These are phyloP conservation scores for Podaxis carcinomalis DNA, from an alignment of 768 basidiomycete genomes.

Conservation along the genomic window DNA sequence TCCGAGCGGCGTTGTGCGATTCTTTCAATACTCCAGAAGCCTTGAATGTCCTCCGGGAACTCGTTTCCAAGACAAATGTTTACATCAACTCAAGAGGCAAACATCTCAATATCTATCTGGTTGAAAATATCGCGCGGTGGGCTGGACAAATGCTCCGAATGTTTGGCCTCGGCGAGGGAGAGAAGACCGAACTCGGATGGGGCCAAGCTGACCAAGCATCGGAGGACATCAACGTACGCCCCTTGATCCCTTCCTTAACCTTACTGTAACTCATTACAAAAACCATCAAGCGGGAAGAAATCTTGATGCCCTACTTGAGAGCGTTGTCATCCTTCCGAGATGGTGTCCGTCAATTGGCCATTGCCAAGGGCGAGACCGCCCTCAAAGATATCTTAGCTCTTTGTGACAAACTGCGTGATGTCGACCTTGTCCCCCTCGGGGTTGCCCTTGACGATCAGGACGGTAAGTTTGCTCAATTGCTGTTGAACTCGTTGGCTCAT, in stretches of 20 bases:
- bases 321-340: conserved; percentile 89
- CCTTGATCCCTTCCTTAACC: conserved; percentile 2
- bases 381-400: conserved; percentile 79
- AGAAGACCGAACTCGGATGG: conserved; percentile 77
- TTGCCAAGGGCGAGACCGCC: conserved; percentile 59
- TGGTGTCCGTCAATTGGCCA: conserved; percentile 78
- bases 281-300: conserved; percentile 64
- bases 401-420: conserved; percentile 86
- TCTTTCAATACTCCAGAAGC: conserved; percentile 95
- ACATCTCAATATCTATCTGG: conserved; percentile 53
- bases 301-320: conserved; percentile 86
- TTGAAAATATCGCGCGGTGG: conserved; percentile 67
- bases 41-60: conserved; percentile 67
- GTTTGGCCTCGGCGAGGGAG: conserved; percentile 76
- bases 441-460: conserved; percentile 97
- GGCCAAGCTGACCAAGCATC: conserved; percentile 54
- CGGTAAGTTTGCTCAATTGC: conserved; percentile 40
- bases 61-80: conserved; percentile 82
- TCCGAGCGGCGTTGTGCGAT: conserved; percentile 88
- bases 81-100: conserved; percentile 74
- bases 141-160: conserved; percentile 68
- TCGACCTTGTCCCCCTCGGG: conserved; percentile 88
- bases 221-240: conserved; percentile 48
- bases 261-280: conserved; percentile 12
- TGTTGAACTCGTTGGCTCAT: conserved; percentile 7